Conservation (phyloP, 805 yeast genomes). For the Wickerhamiella sergipiensis region DNA sequence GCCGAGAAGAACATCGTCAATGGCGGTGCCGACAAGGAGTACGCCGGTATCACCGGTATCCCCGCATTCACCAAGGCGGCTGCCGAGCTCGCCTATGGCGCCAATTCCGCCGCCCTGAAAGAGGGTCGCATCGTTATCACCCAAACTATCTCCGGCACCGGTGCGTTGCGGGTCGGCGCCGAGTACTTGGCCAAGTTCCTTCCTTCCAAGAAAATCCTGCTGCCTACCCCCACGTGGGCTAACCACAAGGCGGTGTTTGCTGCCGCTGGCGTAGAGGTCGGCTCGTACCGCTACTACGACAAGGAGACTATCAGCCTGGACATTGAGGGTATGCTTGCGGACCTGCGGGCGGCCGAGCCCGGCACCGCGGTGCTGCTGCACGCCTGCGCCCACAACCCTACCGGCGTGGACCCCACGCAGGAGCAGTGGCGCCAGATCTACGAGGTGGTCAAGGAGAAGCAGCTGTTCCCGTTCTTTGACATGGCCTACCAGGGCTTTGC, state of each 20-base stretch:
- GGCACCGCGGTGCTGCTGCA: constrained; percentile 79
- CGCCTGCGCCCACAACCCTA: constrained; percentile 96
- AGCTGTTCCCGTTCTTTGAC: constrained; percentile 77
- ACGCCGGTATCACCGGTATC: constrained; percentile 75
- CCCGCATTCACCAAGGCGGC: constrained; percentile 54
- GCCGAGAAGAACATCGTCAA: constrained; percentile 44
- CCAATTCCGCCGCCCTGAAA: constrained; percentile 41
- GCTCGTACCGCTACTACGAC: constrained; percentile 79
- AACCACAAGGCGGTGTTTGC: constrained; percentile 80
- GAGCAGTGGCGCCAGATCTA: constrained; percentile 70
- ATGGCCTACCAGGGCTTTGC: constrained; percentile 98
- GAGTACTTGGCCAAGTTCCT: constrained; percentile 43
- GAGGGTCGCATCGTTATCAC: constrained; percentile 50
- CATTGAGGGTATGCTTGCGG: constrained; percentile 47
- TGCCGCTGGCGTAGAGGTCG: constrained; percentile 51
- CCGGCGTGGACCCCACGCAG: constrained; percentile 84
- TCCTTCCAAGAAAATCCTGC: constrained; percentile 37
- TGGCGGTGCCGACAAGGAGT: constrained; percentile 58
- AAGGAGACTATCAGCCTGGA: constrained; percentile 54
- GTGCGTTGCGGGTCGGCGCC: constrained; percentile 86
- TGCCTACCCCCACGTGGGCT: constrained; percentile 95
- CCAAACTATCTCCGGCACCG: constrained; percentile 78
- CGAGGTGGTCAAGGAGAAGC: constrained; percentile 40
- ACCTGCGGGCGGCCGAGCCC: constrained; percentile 50
- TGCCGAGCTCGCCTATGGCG: constrained; percentile 56